Base-by-base conservation (phyloP, 192 early-diverging fungal species). In the Gryganskiella cystojenkinii region DNA sequence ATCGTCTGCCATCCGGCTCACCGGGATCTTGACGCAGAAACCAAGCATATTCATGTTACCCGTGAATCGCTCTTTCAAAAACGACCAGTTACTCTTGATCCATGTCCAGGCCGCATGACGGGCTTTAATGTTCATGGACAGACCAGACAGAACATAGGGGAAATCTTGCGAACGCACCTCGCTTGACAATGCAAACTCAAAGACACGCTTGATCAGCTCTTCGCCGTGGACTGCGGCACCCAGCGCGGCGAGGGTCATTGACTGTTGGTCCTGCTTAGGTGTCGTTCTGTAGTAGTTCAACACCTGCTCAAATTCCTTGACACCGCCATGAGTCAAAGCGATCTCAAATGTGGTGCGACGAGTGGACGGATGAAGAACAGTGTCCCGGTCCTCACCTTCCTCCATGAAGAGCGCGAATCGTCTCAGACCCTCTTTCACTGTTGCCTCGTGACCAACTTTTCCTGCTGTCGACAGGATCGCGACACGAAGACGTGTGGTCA, bases 401-500 rank as follows among this genome's bases (percentile, higher is more conserved):
- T 85, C 81, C 30, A 80, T 63, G 55, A 84, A 91, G 13, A 69
- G 33, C 24, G 69, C 60, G 70, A 94, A 95, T 19, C 88, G 80
- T 42, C 42, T 49, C 35, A 83, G 73, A 25, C 89, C 85, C 44
- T 90, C 82, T 4, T 67, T 72, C 22, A 92, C 74, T 0, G 86
- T 83, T 2, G 22, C 50, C 30, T 80, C 51, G 63, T 95, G 89
- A 42, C 83, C 86, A 3, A 87, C 84, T 56, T 67, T 59, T 19
- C 84, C 93, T 0, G 93, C 90, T 22, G 82, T 81, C 10, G 71
- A 71, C n/a, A 95, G 84, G 17, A 88, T 87, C 8, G 90, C 84
- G 0, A 82, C 81, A 24, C 93, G 88, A 59, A 90, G 81, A 24
- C 87, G 69, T 15, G 74, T 72, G 0, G 80, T 71, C 6, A 88